Percentiles rank a stretch among this genome's conserved stretches.
phyloP scores from a whole-genome alignment of 768 basidiomycete genomes.

The Termitomyces sp. region DNA sequence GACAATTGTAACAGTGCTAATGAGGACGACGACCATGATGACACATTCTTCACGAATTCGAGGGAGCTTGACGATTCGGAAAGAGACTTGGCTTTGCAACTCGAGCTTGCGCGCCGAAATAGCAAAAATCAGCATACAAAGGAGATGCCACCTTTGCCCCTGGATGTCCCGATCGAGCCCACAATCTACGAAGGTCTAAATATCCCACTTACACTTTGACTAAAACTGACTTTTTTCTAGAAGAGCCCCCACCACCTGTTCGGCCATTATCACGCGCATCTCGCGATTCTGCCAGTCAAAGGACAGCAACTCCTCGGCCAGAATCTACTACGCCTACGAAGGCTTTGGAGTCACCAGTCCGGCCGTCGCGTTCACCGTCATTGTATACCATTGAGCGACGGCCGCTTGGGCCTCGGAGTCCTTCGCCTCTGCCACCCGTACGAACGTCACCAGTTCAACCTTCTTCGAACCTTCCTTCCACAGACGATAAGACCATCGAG shows the following conservation, averaged over 20 bases:
- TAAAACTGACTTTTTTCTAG: constrained; percentile 26
- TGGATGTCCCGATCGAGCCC: constrained; percentile 48
- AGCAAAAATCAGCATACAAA: constrained; percentile 69
- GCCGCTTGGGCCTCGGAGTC: constrained; percentile 69
- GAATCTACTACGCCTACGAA: constrained; percentile 35
- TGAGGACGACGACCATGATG: constrained; percentile 32
- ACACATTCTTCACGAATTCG: constrained; percentile 27
- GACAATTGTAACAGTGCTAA: constrained; percentile 34
- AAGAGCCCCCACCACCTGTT: constrained; percentile 51
- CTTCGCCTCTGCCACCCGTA: constrained; percentile 57
- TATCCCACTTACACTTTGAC: constrained; percentile 2
- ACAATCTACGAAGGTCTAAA: constrained; percentile 75
- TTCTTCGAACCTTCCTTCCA: constrained; percentile 31
- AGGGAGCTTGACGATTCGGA: constrained; percentile 60
- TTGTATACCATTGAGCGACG: constrained; percentile 50
- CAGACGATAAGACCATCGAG: constrained; percentile 39
- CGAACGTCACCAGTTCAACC: constrained; percentile 30
- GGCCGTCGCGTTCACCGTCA: constrained; percentile 37
- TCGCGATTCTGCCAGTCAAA: constrained; percentile 32
- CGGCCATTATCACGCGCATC: constrained; percentile 54
- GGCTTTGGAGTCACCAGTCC: constrained; percentile 26
- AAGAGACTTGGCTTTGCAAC: constrained; percentile 65
- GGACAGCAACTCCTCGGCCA: constrained; percentile 42
- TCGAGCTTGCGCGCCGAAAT: constrained; percentile 82
- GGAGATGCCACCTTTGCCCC: constrained; percentile 26